Conservation (phyloP, 2,329 filamentous ascomycete species). For the Venturia nashicola region DNA sequence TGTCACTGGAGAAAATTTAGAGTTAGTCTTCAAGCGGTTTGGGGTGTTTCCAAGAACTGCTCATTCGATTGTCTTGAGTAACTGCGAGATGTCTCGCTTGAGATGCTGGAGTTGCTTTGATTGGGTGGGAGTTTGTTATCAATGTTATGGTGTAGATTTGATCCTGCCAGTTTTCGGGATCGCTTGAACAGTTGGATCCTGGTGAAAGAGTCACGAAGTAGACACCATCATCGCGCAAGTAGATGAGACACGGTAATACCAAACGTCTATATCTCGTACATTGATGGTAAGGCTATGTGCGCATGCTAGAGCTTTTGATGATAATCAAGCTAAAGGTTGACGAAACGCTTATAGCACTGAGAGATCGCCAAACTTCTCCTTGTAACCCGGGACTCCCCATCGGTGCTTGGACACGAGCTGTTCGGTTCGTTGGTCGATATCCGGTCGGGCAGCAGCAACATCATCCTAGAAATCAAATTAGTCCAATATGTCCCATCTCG, state of each 20-base stretch:
- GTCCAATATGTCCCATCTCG: neutral
- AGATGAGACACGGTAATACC: neutral
- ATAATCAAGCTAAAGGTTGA: neutral
- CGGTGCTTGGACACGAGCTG: slow-evolving; percentile 94
- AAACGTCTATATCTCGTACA: slow-evolving; percentile 8
- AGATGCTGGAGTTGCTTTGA: too few species aligned
- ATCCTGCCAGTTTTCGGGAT: too few species aligned
- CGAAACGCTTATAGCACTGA: slow-evolving; percentile 59
- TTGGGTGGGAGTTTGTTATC: too few species aligned
- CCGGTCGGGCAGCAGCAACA: slow-evolving; percentile 82
- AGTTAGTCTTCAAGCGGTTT: too few species aligned
- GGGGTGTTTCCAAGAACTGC: too few species aligned
- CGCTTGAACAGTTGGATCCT: too few species aligned
- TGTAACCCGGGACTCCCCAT: slow-evolving; percentile 98
- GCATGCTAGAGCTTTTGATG: slow-evolving; percentile 3
- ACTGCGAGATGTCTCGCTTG: too few species aligned
- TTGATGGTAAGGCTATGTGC: slow-evolving; percentile 5
- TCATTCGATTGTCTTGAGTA: too few species aligned
- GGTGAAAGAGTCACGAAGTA: neutral
- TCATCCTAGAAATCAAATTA: slow-evolving; percentile 57
- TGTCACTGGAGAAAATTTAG: too few species aligned
- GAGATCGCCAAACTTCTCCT: slow-evolving; percentile 99
- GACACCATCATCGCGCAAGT: neutral
- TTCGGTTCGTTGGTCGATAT: slow-evolving; percentile 93
- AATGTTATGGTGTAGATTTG: too few species aligned